Base-by-base conservation (phyloP, 2,329 filamentous ascomycete genomes). In the Stagonosporopsis chrysanthemi region DNA sequence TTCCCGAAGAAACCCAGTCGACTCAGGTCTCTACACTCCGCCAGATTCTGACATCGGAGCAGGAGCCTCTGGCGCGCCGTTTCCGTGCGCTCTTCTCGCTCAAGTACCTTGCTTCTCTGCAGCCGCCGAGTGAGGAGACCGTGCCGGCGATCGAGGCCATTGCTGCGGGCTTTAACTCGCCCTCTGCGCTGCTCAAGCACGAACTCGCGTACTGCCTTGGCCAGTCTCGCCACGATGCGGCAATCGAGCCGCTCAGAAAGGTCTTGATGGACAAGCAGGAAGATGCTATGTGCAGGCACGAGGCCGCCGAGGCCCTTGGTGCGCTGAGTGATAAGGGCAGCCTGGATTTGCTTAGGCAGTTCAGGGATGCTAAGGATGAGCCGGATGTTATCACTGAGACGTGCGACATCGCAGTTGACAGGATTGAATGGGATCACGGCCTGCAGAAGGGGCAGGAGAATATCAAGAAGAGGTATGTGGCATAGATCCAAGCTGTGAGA, bases 41-140 rank as follows among this genome's bases (percentile, higher is more conserved):
- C 72, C 84, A 89, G 71, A 90, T 89, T 58, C 87, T 99, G 58
- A 88, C 85, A 69, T 89, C 90, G 45, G 95, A 98, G 80, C 80
- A 84, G 14, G 89, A 90, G 61, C 88, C 93, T 42, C 90, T 99
- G 52, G 90, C 93, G 36, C 84, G 91, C 63, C 92, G 95, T 63
- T 99, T 98, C 80, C 92, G 95, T 69, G 94, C 95, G 40, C 90
- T 99, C 68, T 99, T 99, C 82, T 97, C 94, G 17, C 88, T 99
- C 59, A 99, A 99, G 81, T 91, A 98, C 76, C 82, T 98, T 59
- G 94, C 95, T 44, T 88, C 86, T 56, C 85, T 88, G 63, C 77
- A 83, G 35, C 84, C 85, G 9, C 78, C 84, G 1, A 85, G 81
- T 26, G 76, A 81, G 39, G 79, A 86, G 63, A 84, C 83, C 0